Conservation (phyloP, 768 basidiomycete genomes). For the Termitomyces sp. region DNA sequence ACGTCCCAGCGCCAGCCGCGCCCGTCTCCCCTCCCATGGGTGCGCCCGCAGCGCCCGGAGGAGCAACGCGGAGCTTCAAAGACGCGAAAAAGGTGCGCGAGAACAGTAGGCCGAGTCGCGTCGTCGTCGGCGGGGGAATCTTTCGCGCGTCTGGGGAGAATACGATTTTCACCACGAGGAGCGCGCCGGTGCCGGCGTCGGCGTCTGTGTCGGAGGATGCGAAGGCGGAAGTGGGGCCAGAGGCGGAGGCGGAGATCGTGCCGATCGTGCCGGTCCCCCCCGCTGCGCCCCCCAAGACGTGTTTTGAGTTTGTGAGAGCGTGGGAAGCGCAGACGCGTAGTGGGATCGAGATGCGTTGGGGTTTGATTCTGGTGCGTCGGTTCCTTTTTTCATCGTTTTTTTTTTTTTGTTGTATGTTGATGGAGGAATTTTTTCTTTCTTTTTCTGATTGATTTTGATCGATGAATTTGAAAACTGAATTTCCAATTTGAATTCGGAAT, state of each 20-base stretch:
- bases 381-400: no score
- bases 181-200: neutral
- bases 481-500: no score
- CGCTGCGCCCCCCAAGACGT: conserved; percentile 26
- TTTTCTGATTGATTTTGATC: neutral
- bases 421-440: no score
- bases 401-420: no score
- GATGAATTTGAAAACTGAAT: no score
- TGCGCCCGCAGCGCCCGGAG: conserved; percentile 14
- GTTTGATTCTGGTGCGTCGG: conserved; percentile 48
- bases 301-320: conserved; percentile 57
- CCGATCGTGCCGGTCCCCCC: neutral
- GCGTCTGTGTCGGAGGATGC: conserved; percentile 1
- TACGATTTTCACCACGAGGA: conserved; percentile 44
- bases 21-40: neutral
- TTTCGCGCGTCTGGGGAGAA: conserved; percentile 60
- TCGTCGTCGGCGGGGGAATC: conserved; percentile 66
- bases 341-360: conserved; percentile 46
- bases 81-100: conserved; percentile 57
- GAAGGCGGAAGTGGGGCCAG: neutral
- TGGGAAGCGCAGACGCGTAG: conserved; percentile 54
- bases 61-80: conserved; percentile 42
- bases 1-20: neutral
- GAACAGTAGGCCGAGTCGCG: conserved; percentile 33
- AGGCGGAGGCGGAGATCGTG: neutral